Base-by-base conservation (phyloP, 1,284 basidiomycete genomes). In the Phlebopus sp. region DNA sequence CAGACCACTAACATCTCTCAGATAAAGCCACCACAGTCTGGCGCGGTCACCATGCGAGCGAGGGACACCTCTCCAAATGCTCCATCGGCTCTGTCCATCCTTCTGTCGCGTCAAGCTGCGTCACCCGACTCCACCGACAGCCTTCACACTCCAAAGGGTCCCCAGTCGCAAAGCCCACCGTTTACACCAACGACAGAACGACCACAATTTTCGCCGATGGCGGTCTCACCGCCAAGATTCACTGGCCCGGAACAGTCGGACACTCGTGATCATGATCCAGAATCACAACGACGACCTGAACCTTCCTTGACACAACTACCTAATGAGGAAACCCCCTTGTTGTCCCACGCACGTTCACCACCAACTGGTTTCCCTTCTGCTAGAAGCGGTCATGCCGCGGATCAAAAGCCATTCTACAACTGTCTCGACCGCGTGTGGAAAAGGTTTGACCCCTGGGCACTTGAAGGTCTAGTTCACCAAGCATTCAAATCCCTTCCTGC, bases 401-500 rank as follows among this genome's bases (percentile, higher is more conserved):
- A 43, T 27, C 43, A 42, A 21, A 47, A 27, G 13, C 10, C 14
- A 10, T 47, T 21, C 37, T 18, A 11, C 18, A 36, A 44, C 13
- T 7, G 31, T 8, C 5, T 32, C 25, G 27, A 11, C 14, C 15
- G 42, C 49, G 23, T 39, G 45, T 47, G 17, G 44, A 47, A 8
- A 54, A 53, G 52, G 1, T 47, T 50, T 29, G 44, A 52, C 39
- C 42, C 49, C 2, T 43, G 56, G 21, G 43, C 44, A 17, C 43
- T 56, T n/a, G 50, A 47, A 40, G 47, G 57, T 31, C 21, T 69
- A 0, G 56, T 45, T 57, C 64, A 31, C 69, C 73, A 31, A 71
- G 78, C 3, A 52, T 11, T 78, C 8, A 72, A 70, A 46, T 74
- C 81, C 0, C 58, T 94, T 15, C 95, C 95, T 0, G 91, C 93